Evolutionary conservation across 1,139 yeast genomes (phyloP), one percentile per base, ranked within the genome.

Genomic region (Saccharomyces hybrid): DNA sequence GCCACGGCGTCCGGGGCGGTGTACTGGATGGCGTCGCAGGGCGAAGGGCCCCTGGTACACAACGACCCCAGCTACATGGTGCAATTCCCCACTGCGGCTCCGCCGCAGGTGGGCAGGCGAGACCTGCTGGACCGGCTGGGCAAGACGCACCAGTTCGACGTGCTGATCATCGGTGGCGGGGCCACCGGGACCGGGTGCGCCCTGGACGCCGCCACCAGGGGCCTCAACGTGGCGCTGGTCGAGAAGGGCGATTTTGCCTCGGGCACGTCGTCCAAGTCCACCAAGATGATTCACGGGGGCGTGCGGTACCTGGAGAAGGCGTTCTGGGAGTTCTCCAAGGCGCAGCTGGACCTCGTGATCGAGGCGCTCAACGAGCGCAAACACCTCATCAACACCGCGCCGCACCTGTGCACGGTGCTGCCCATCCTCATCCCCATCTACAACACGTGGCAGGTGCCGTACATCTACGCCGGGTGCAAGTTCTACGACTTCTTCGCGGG

Each of bases 261-360:
- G 11, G 97, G 96, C 49, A 91, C 98, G 14, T 87, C 96, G 4
- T 89, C 96, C 32, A 85, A 91, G 66, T 87, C 96, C n/a, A 91
- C 98, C 54, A 91, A 91, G 74, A 88, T 91, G 84, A 96, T 96
- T 48, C 98, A 91, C 69, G 98, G 98, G 61, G 98, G 98, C 68
- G 97, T 91, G 52, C 79, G 98, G 66, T 91, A 91, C 73, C 80
- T 91, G 68, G 98, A 91, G 72, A 91, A 91, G 75, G 98, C 98
- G 42, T 83, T 91, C 64, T 88, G 89, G 82, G 88, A 84, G 71
- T 59, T 91, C 57, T 90, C 95, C 57, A 89, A 88, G 73, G 95
- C 86, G 59, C 98, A 91, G 76, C 80, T 89, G 72, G 90, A 88
- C 72, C 79, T 91, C 65, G 98, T 91, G 59, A 87, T 89, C 65